phyloP scores from a whole-genome alignment of 441 rosid species.

The Gossypium gossypioides region DNA sequence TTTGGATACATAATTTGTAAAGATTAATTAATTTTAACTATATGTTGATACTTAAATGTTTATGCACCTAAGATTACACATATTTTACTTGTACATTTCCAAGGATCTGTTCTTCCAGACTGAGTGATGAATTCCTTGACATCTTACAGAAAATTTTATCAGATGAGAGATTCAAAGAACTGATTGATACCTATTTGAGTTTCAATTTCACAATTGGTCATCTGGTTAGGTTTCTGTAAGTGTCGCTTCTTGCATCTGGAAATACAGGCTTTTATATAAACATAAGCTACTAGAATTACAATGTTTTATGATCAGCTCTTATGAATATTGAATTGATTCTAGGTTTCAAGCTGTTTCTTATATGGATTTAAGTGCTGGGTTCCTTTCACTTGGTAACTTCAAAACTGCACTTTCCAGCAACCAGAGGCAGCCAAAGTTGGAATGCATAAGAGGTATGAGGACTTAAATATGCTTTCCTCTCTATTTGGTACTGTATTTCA shows the following conservation, averaged over 20 bases:
- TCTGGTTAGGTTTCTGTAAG: conserved; percentile 70
- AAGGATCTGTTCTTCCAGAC: not conserved
- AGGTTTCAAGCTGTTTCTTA: conserved; percentile 68
- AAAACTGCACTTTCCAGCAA: conserved; percentile 55
- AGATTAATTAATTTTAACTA: not conserved
- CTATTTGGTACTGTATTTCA: not conserved
- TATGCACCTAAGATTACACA: not conserved
- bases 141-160: conserved; percentile 46
- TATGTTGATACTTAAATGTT: not conserved
- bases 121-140: conserved; percentile 29
- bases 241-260: conserved; percentile 17
- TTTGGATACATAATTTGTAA: not conserved
- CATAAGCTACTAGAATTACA: not conserved
- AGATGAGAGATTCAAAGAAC: conserved; percentile 60
- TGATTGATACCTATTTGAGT: conserved; percentile 34
- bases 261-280: conserved; percentile 12
- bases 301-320: conserved; percentile 17
- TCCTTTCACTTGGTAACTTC: conserved; percentile 72
- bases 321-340: conserved; percentile 23
- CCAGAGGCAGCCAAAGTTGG: conserved; percentile 72
- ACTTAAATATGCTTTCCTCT: conserved; percentile 1
- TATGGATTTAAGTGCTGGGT: conserved; percentile 59
- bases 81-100: not conserved
- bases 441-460: conserved; percentile 59
- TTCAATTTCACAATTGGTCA: conserved; percentile 47